Percentiles rank a stretch among this genome's conserved stretches.
These are phyloP conservation scores for Penicillium sp. DNA, from an alignment of 2,329 filamentous ascomycete genomes.

Conservation along the genomic window DNA sequence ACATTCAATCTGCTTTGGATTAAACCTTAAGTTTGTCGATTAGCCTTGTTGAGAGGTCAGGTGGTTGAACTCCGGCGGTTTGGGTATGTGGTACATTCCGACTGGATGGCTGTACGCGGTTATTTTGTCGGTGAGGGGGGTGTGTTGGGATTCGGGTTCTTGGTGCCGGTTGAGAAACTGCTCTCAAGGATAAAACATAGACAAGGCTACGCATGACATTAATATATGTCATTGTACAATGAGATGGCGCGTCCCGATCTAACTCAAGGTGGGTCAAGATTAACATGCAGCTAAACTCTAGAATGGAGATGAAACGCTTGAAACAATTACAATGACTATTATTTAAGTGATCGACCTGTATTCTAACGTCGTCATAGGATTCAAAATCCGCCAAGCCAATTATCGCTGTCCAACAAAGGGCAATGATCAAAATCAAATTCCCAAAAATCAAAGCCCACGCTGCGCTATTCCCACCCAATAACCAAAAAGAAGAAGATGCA, in stretches of 20 bases:
- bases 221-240: not conserved
- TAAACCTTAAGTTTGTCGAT: not conserved
- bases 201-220: not conserved
- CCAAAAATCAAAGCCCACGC: not conserved
- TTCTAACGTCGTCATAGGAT: slow-evolving; percentile 15
- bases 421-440: slow-evolving; percentile 5
- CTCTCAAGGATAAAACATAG: not conserved
- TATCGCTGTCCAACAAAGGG: not conserved
- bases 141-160: not conserved
- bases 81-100: not conserved
- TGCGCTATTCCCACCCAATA: slow-evolving; percentile 4
- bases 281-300: slow-evolving; percentile 1
- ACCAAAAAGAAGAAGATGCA: slow-evolving; percentile 1
- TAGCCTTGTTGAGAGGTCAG: slow-evolving; percentile 2
- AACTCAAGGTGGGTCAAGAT: slow-evolving; percentile 16
- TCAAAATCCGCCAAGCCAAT: not conserved
- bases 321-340: not conserved
- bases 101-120: slow-evolving; percentile 2
- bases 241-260: slow-evolving; percentile 9
- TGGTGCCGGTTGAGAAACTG: not conserved
- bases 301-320: not conserved
- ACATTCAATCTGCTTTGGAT: not conserved
- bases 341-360: slow-evolving; percentile 17
- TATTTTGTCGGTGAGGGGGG: not conserved
- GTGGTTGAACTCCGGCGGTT: not conserved